Percentiles rank a stretch among this genome's conserved stretches.
Evolutionary conservation across 140 eudicot species (phyloP).

Genomic region (Oenanthe javanica): DNA sequence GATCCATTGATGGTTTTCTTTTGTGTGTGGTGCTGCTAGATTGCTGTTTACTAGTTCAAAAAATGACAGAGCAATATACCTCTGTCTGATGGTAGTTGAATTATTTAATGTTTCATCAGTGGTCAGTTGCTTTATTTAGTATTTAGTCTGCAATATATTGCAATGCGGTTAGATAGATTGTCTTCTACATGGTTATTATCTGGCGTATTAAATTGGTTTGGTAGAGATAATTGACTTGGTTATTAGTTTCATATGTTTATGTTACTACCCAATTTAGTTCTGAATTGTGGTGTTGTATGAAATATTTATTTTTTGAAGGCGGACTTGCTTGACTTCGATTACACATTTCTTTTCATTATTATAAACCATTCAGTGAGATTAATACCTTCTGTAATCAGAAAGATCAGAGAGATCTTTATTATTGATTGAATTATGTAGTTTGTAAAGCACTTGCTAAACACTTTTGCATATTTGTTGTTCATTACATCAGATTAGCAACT

Average conservation of each 20-base stretch:
- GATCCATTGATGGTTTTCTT: not conserved
- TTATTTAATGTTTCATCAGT: not conserved
- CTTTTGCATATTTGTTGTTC: not conserved
- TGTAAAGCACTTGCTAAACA: not conserved
- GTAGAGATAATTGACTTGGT: not conserved
- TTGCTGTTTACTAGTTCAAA: not conserved
- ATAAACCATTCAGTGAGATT: not conserved
- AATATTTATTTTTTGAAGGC: not conserved
- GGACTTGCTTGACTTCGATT: not conserved
- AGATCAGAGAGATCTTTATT: not conserved
- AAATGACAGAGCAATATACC: not conserved
- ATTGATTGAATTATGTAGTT: not conserved
- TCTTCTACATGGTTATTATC: not conserved
- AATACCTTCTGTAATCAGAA: not conserved
- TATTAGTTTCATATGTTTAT: not conserved
- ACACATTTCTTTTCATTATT: not conserved
- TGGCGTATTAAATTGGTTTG: not conserved
- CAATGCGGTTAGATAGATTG: not conserved
- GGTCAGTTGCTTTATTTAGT: conserved; percentile 1
- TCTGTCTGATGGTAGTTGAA: not conserved
- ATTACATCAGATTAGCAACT: not conserved
- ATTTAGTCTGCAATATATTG: not conserved
- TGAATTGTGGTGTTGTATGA: not conserved
- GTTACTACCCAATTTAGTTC: not conserved
- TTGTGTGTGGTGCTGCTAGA: not conserved